phyloP scores from a whole-genome alignment of 352 stramenopile genomes.

The Pythium plurisporium region DNA sequence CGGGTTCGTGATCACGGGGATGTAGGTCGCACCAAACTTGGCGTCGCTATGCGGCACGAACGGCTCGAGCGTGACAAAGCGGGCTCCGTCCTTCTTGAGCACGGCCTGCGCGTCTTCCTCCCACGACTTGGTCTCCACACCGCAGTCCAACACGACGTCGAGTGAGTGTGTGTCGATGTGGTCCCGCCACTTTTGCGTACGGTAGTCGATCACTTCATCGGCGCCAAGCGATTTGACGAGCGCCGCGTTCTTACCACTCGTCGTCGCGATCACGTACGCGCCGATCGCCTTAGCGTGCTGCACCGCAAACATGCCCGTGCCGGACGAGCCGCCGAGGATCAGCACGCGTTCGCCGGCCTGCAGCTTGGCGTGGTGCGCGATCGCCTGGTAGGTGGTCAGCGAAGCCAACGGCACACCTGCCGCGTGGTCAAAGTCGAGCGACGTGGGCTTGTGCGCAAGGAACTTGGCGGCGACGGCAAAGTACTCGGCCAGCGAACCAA shows the following conservation, averaged over 20 bases:
- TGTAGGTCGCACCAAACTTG: slow-evolving; percentile 38
- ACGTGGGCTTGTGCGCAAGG: slow-evolving; percentile 37
- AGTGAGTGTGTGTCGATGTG: slow-evolving; percentile 8
- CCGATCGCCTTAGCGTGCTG: slow-evolving; percentile 35
- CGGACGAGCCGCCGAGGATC: slow-evolving; percentile 3
- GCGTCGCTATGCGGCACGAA: slow-evolving; percentile 41
- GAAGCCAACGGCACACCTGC: slow-evolving; percentile 25
- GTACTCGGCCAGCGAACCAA: slow-evolving; percentile 36
- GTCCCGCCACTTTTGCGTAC: slow-evolving; percentile 22
- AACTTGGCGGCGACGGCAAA: slow-evolving; percentile 21
- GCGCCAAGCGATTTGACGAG: slow-evolving; percentile 34
- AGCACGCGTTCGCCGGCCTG: slow-evolving; percentile 9
- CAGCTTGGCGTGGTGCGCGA: slow-evolving; percentile 20
- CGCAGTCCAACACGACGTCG: slow-evolving; percentile 20
- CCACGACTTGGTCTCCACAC: slow-evolving; percentile 28
- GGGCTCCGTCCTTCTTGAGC: slow-evolving; percentile 30
- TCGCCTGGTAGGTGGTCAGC: slow-evolving; percentile 32
- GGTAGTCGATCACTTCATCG: slow-evolving; percentile 46
- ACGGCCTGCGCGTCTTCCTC: slow-evolving; percentile 32
- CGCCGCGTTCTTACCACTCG: slow-evolving; percentile 32
- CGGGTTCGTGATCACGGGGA: slow-evolving; percentile 15
- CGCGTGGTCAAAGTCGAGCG: slow-evolving; percentile 33
- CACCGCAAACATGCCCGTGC: slow-evolving; percentile 33
- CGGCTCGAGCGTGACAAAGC: slow-evolving; percentile 33
- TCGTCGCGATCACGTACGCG: slow-evolving; percentile 24